phyloP scores from a whole-genome alignment of 2,329 filamentous ascomycete species.

The Pyrenochaeta sp. region DNA sequence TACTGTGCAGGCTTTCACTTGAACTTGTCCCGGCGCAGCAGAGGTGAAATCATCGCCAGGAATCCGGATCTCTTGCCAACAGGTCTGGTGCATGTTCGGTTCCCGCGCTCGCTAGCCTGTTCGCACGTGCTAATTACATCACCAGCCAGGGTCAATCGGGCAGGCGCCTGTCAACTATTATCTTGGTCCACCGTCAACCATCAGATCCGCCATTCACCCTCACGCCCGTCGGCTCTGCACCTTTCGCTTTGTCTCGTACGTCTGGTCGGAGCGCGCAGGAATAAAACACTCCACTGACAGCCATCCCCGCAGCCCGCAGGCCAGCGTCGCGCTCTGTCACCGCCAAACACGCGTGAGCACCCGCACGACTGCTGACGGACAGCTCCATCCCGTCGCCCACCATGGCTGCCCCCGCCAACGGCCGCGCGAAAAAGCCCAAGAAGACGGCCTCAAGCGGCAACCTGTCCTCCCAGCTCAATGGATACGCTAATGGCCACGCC shows the following conservation, averaged over 20 bases:
- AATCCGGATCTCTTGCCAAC: too few relatives aligned
- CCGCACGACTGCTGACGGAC: conserved; percentile 18
- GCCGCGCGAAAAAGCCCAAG: conserved; percentile 46
- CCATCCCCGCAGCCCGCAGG: too few relatives aligned
- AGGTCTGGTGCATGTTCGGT: too few relatives aligned
- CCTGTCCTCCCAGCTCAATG: conserved; percentile 29
- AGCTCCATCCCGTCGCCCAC: conserved; percentile 26
- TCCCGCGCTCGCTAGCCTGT: too few relatives aligned
- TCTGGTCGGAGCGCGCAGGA: not conserved
- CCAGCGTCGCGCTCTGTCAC: conserved; percentile 1
- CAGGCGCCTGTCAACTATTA: too few relatives aligned
- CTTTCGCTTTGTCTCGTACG: conserved; percentile 1
- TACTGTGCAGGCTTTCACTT: too few relatives aligned
- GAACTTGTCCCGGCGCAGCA: too few relatives aligned
- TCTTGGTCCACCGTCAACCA: not conserved
- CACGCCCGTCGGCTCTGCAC: too few relatives aligned
- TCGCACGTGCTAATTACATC: too few relatives aligned
- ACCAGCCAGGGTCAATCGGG: too few relatives aligned
- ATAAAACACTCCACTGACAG: too few relatives aligned
- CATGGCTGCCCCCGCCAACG: conserved; percentile 49
- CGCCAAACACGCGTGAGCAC: conserved; percentile 13
- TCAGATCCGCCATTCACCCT: not conserved
- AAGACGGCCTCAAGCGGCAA: conserved; percentile 35
- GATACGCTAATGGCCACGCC: conserved; percentile 31
- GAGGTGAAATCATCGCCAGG: too few relatives aligned